Evolutionary conservation across 2,329 filamentous ascomycete species (phyloP).

Genomic region (Coniochaeta sp.): DNA sequence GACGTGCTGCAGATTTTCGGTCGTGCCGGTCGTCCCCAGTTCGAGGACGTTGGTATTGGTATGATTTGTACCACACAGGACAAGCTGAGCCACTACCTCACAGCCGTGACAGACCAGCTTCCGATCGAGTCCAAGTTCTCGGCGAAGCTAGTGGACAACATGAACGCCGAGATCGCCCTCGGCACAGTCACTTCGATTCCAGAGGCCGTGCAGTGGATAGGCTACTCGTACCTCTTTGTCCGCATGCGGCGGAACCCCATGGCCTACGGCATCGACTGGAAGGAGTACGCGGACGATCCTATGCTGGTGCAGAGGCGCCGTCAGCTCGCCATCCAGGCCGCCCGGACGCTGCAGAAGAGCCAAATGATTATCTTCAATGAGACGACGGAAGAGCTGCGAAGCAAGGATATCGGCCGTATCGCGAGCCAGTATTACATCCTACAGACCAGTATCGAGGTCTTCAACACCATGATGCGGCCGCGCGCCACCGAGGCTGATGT

Average conservation of each 20-base stretch:
- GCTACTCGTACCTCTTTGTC: slow-evolving; percentile 96
- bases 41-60: slow-evolving; percentile 94
- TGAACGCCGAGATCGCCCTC: slow-evolving; percentile 90
- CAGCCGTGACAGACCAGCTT: slow-evolving; percentile 88
- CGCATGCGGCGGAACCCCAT: slow-evolving; percentile 90
- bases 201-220: slow-evolving; percentile 94
- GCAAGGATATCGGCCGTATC: slow-evolving; percentile 96
- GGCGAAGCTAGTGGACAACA: slow-evolving; percentile 85
- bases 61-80: slow-evolving; percentile 98
- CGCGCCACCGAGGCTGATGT: slow-evolving; percentile 85
- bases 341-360: slow-evolving; percentile 77
- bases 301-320: slow-evolving; percentile 78
- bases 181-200: slow-evolving; percentile 92
- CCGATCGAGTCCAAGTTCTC: slow-evolving; percentile 98
- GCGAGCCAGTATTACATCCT: slow-evolving; percentile 96
- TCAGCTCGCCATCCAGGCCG: slow-evolving; percentile 82
- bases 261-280: slow-evolving; percentile 92
- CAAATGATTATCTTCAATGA: slow-evolving; percentile 99
- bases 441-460: slow-evolving; percentile 89
- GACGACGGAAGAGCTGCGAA: slow-evolving; percentile 80
- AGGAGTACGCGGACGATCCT: slow-evolving; percentile 82
- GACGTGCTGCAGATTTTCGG: slow-evolving; percentile 98
- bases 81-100: slow-evolving; percentile 83
- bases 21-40: slow-evolving; percentile 94
- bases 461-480: slow-evolving; percentile 90